Conservation (phyloP, 1,284 basidiomycete genomes). For the Wolfiporia cocos region DNA sequence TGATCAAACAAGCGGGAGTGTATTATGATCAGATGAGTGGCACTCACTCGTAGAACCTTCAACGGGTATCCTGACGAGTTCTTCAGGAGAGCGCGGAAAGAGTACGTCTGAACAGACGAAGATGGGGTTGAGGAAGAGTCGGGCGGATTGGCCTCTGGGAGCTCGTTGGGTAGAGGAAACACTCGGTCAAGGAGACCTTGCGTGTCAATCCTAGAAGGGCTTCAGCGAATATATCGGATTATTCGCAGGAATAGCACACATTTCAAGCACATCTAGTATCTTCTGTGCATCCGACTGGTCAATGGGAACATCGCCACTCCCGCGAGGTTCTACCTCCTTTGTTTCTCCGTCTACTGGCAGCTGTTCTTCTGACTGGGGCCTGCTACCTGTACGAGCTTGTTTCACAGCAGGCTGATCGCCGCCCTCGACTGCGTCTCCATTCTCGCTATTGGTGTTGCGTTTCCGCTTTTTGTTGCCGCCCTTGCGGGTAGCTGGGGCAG, state of each 20-base stretch:
- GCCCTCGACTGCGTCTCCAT: no score
- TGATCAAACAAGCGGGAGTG: no score
- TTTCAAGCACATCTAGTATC: slow-evolving; percentile 72
- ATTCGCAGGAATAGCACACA: slow-evolving; percentile 54
- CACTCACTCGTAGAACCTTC: slow-evolving; percentile 43
- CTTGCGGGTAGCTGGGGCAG: slow-evolving; percentile 25
- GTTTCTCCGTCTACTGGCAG: slow-evolving; percentile 24
- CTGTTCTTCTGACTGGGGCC: slow-evolving; percentile 26
- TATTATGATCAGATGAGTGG: no score
- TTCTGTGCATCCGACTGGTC: slow-evolving; percentile 43
- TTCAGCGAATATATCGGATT: no score
- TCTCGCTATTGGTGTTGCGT: slow-evolving; percentile 37
- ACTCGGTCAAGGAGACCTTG: slow-evolving; percentile 78
- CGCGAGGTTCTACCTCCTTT: slow-evolving; percentile 18
- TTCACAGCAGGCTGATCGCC: slow-evolving; percentile 41
- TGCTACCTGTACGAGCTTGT: slow-evolving; percentile 32
- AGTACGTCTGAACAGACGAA: slow-evolving; percentile 33
- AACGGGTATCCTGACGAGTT: slow-evolving; percentile 48
- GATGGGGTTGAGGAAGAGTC: slow-evolving; percentile 15
- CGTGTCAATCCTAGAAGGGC: slow-evolving; percentile 47
- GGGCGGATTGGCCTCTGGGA: slow-evolving; percentile 28
- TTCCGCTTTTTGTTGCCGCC: slow-evolving; percentile 57
- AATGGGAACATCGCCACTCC: slow-evolving; percentile 44
- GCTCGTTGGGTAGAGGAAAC: slow-evolving; percentile 46
- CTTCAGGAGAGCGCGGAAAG: slow-evolving; percentile 57